phyloP scores from a whole-genome alignment of 2,329 filamentous ascomycete genomes.

The Cladorrhinum sp. region DNA sequence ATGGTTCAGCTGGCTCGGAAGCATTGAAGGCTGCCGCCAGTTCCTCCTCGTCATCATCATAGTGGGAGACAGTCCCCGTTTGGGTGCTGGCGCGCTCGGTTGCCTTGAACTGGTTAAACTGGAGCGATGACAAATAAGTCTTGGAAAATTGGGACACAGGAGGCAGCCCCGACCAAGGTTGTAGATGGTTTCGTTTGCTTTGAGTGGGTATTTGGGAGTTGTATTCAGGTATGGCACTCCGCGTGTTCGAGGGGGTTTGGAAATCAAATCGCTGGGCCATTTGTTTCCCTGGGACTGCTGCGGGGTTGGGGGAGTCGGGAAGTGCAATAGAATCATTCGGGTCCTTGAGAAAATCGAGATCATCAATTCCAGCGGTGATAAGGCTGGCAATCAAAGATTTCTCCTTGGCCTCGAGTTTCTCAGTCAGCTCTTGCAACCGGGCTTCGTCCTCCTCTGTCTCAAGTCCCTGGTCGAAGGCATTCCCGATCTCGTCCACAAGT shows the following conservation, averaged over 20 bases:
- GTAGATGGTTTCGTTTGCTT: conserved; percentile 38
- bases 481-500: conserved; percentile 45
- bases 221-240: conserved; percentile 31
- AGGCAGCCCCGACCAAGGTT: not conserved
- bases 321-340: conserved; percentile 29
- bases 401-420: conserved; percentile 44
- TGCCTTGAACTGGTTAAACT: not conserved
- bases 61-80: not conserved
- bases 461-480: conserved; percentile 49
- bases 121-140: not conserved
- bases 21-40: not conserved
- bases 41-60: not conserved
- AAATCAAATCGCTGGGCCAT: conserved; percentile 31
- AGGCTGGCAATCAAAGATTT: conserved; percentile 41
- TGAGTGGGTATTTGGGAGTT: conserved; percentile 50
- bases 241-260: conserved; percentile 33
- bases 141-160: not conserved
- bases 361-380: conserved; percentile 44
- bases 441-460: conserved; percentile 52
- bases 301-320: conserved; percentile 27
- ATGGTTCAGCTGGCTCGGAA: not conserved
- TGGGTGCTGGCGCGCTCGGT: not conserved
- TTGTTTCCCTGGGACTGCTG: conserved; percentile 47
- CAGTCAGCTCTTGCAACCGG: conserved; percentile 47
- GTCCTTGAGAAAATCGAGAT: conserved; percentile 38